phyloP scores from a whole-genome alignment of 129 eudicot species.

The Erigeron canadensis region DNA sequence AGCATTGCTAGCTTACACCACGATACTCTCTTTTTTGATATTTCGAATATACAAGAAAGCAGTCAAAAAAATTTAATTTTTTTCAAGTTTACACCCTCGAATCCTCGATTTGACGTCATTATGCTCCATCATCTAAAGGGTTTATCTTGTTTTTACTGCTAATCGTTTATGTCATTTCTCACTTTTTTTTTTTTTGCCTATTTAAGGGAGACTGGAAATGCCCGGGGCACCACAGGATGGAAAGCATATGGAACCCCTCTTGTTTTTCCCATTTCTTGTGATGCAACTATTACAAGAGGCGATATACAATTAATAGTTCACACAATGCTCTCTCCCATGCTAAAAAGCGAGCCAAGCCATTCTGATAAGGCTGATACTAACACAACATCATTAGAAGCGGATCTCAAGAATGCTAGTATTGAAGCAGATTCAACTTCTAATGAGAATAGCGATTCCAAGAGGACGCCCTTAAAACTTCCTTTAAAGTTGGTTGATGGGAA shows the following conservation, averaged over 20 bases:
- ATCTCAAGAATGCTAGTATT: conserved; percentile 29
- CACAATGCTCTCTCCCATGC: conserved; percentile 84
- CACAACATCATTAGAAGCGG: conserved; percentile 39
- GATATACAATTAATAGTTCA: conserved; percentile 80
- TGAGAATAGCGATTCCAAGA: conserved; percentile 37
- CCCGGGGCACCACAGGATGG: conserved; percentile 66
- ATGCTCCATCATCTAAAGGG: not conserved
- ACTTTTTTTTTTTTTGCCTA: conserved; percentile 5
- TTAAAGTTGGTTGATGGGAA: conserved; percentile 85
- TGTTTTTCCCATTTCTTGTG: conserved; percentile 70
- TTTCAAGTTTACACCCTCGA: not conserved
- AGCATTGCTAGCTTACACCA: not conserved
- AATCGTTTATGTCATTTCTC: not conserved
- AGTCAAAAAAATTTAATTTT: conserved; percentile 4
- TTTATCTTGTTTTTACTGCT: not conserved
- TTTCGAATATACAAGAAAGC: not conserved
- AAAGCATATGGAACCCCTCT: conserved; percentile 92
- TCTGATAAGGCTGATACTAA: conserved; percentile 26
- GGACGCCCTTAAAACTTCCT: conserved; percentile 53
- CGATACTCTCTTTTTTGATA: not conserved
- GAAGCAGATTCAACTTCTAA: conserved; percentile 37
- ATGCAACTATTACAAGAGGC: conserved; percentile 73
- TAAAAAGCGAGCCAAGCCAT: conserved; percentile 34
- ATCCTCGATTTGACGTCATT: not conserved
- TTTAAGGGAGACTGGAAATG: conserved; percentile 58